Conservation (phyloP, 345 rosid species). For the Arabis alpina region DNA sequence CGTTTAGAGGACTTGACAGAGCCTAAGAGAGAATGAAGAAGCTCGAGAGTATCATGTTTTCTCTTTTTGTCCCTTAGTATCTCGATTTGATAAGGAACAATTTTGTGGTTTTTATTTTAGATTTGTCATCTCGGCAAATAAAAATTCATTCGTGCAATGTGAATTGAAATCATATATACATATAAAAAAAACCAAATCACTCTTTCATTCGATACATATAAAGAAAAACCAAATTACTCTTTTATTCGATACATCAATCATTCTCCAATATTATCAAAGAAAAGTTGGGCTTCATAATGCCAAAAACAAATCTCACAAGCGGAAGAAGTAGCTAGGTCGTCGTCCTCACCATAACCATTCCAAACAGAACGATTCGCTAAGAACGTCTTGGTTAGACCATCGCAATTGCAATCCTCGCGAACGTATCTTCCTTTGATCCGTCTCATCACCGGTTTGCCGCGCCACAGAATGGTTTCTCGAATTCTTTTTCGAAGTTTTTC, state of each 20-base stretch:
- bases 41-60: background rate
- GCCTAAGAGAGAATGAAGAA: slow-evolving; percentile 24
- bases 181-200: background rate
- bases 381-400: slow-evolving; percentile 20
- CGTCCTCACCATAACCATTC: background rate
- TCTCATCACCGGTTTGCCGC: background rate
- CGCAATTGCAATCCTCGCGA: slow-evolving; percentile 20
- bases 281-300: too few species aligned
- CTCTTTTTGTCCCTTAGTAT: background rate
- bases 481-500: background rate
- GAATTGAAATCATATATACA: slow-evolving; percentile 5
- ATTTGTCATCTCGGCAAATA: slow-evolving; percentile 24
- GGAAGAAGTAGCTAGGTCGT: background rate
- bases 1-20: slow-evolving; percentile 39
- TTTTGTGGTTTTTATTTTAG: slow-evolving; percentile 14
- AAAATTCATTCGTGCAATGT: background rate
- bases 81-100: background rate
- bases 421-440: slow-evolving; percentile 1
- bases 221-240: background rate
- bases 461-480: background rate
- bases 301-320: too few species aligned
- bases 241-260: background rate
- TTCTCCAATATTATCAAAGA: too few species aligned
- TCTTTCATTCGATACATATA: background rate
- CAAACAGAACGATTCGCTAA: background rate